Conservation (phyloP, 371 early-diverging fungal species). For the Mortierella sp. region DNA sequence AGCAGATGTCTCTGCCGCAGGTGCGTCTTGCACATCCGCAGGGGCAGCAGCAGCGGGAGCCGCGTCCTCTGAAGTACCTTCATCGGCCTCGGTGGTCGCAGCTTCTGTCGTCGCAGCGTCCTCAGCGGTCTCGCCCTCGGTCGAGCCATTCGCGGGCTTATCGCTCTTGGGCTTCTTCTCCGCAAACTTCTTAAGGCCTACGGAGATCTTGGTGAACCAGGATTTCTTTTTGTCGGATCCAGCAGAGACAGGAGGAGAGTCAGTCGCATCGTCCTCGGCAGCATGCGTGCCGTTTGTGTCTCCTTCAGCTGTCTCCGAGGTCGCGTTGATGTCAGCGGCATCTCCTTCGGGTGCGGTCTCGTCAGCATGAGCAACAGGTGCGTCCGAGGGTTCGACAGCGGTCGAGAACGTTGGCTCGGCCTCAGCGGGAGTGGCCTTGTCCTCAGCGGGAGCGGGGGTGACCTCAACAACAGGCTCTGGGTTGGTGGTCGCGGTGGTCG, state of each 20-base stretch:
- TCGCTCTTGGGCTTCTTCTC: slow-evolving; percentile 51
- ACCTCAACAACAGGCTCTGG: slow-evolving; percentile 12
- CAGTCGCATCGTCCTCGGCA: slow-evolving; percentile 21
- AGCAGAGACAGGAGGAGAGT: slow-evolving; percentile 20
- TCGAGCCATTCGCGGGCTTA: slow-evolving; percentile 17
- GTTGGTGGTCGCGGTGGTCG: slow-evolving; percentile 20
- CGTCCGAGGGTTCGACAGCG: slow-evolving; percentile 44
- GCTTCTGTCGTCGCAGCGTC: slow-evolving; percentile 10
- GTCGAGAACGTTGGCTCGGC: slow-evolving; percentile 33
- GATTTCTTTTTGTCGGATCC: slow-evolving; percentile 48
- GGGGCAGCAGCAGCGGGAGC: slow-evolving; percentile 1
- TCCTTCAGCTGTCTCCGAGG: slow-evolving; percentile 8
- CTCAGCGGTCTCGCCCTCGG: slow-evolving; percentile 5
- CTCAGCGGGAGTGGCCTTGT: slow-evolving; percentile 9
- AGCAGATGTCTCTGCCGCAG: slow-evolving; percentile 6
- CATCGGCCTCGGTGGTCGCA: slow-evolving; percentile 9
- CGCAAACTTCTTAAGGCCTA: slow-evolving; percentile 41
- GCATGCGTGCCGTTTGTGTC: slow-evolving; percentile 8
- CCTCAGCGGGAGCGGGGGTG: slow-evolving; percentile 16
- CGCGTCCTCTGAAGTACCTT: slow-evolving; percentile 1
- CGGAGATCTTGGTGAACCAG: slow-evolving; percentile 44
- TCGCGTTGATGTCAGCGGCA: slow-evolving; percentile 8
- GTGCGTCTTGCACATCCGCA: not conserved
- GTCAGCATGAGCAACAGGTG: slow-evolving; percentile 35
- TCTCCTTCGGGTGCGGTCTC: slow-evolving; percentile 10